Base-by-base conservation (phyloP, 1,139 yeast genomes). In the Candida buenavistaensis region DNA sequence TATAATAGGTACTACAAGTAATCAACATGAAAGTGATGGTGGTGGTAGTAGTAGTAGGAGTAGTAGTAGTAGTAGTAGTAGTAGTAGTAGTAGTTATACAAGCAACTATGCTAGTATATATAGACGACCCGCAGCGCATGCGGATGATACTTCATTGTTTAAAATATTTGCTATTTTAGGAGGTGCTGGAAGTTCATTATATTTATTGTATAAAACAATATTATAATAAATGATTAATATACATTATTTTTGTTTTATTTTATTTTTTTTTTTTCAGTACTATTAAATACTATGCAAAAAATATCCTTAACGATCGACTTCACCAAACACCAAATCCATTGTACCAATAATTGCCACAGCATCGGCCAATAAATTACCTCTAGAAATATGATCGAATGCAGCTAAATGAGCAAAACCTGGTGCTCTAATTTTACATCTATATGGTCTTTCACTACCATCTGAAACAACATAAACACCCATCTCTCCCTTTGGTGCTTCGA, bases 401-500 rank as follows among this genome's bases (percentile, higher is more conserved):
- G 85, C 94, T 59, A 87, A 72, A 62, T 85, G 94, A 26, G 95
- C 90, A 59, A 87, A 87, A 32, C 96, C 96, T 35, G 96, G 96
- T 14, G 95, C 90, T 68, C 96, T 81, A 54, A 87, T 87, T 72
- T 86, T 87, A 72, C 95, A 86, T 68, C 90, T 78, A 69, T 87
- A 87, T 26, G 96, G 96, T 64, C 95, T 78, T 68, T 87, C 96
- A 40, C 84, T 68, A 38, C 96, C 96, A 62, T 87, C 96, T 47
- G 90, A 80, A 40, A 87, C 95, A 37, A 87, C 83, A 55, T 82
- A 87, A 39, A 86, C 95, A 43, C 85, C 96, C 95, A 87, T 85
- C 66, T 87, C 96, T 56, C 96, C 96, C 78, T 87, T 87, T 59
- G 96, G 96, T 23, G 96, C 96, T 68, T 87, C 96, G 48, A 87